phyloP scores from a whole-genome alignment of 306 rosid species.

The Macrotyloma uniflorum region DNA sequence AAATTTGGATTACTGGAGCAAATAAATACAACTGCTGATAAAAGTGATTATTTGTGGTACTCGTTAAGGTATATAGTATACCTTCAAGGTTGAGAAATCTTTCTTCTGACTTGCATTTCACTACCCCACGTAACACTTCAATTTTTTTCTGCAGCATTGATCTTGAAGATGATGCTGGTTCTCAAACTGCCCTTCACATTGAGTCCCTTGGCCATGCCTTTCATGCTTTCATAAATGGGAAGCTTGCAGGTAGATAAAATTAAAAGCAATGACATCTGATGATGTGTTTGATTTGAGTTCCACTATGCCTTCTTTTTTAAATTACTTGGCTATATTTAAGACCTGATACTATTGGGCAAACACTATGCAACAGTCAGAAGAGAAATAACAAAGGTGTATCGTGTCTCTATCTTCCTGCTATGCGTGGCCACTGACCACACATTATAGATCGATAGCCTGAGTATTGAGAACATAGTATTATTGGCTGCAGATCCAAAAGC shows the following conservation, averaged over 20 bases:
- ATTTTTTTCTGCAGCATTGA: slow-evolving; percentile 53
- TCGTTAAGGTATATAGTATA: slow-evolving; percentile 63
- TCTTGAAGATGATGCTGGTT: slow-evolving; percentile 52
- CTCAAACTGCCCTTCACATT: slow-evolving; percentile 74
- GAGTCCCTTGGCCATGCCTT: slow-evolving; percentile 93
- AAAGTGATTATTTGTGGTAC: slow-evolving; percentile 94
- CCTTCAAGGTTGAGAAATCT: slow-evolving; percentile 18
- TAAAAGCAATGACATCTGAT: neutral
- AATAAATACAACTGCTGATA: slow-evolving; percentile 90
- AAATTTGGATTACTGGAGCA: slow-evolving; percentile 81
- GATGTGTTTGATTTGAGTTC: neutral
- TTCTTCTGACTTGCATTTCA: slow-evolving; percentile 27
- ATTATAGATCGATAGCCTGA: too few species aligned
- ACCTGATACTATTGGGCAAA: neutral
- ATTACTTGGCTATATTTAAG: neutral
- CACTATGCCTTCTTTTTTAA: neutral
- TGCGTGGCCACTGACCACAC: too few species aligned
- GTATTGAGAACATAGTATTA: too few species aligned
- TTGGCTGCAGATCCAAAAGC: neutral
- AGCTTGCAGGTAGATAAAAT: slow-evolving; percentile 63
- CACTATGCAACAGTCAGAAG: neutral
- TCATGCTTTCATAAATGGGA: slow-evolving; percentile 74
- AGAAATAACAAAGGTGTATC: neutral
- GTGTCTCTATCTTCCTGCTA: neutral
- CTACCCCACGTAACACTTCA: slow-evolving; percentile 30